Conservation (phyloP, 306 rosid species). For the Vigna unguiculata region DNA sequence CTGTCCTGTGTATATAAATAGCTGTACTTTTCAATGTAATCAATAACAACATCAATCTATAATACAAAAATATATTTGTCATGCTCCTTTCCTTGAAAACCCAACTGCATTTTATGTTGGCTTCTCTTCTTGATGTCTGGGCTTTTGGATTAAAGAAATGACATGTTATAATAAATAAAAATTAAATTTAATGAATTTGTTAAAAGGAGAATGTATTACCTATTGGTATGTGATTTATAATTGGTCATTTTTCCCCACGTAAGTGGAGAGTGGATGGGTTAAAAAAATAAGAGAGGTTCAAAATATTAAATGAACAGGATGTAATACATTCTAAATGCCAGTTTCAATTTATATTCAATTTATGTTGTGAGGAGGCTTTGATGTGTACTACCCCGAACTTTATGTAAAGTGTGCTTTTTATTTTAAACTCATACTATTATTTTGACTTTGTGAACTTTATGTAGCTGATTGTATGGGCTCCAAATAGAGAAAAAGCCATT, state of each 20-base stretch:
- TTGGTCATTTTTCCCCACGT: background rate
- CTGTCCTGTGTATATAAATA: background rate
- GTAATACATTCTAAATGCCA: conserved; percentile 3
- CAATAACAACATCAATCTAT: background rate
- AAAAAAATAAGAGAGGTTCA: background rate
- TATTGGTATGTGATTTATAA: background rate
- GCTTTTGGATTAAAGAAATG: conserved; percentile 31
- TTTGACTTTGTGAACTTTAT: conserved; percentile 41
- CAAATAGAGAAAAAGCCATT: conserved; percentile 96
- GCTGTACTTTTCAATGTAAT: conserved; percentile 8
- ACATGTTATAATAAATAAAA: background rate
- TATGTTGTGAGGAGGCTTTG: conserved; percentile 29
- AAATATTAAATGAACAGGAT: conserved; percentile 9
- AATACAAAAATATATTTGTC: conserved; percentile 12
- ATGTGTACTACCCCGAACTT: conserved; percentile 14
- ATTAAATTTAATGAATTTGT: conserved; percentile 5
- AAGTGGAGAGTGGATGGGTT: conserved; percentile 13
- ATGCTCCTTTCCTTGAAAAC: conserved; percentile 19
- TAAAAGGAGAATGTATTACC: conserved; percentile 13
- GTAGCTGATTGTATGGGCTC: conserved; percentile 99
- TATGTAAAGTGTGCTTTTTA: conserved; percentile 31
- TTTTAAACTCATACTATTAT: conserved; percentile 34
- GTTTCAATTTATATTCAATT: background rate
- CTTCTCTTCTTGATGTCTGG: conserved; percentile 10
- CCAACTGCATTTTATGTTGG: conserved; percentile 4